Percentiles rank a stretch among this genome's conserved stretches.
Conservation (phyloP, 441 rosid species). For the Corymbia citriodora region DNA sequence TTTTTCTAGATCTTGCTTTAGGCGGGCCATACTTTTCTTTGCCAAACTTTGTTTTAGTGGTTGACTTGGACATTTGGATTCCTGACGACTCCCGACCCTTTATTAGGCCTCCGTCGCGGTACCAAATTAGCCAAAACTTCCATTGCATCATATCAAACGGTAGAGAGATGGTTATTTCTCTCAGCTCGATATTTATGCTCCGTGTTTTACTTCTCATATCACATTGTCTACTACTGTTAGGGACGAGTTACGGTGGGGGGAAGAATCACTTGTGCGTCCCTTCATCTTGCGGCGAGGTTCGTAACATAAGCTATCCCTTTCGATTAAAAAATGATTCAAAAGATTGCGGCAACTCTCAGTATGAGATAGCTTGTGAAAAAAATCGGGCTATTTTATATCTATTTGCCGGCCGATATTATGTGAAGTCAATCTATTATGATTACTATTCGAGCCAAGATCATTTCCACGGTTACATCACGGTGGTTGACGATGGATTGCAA, state of each 20-base stretch:
- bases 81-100: not conserved
- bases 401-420: rapidly evolving
- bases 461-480: conserved; percentile 3
- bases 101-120: not conserved
- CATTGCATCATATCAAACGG: not conserved
- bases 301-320: not conserved
- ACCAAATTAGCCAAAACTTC: not conserved
- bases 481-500: not conserved
- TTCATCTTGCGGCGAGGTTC: not conserved
- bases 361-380: not conserved
- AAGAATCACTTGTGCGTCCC: rapidly evolving
- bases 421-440: not conserved
- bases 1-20: too few species aligned
- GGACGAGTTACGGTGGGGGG: rapidly evolving
- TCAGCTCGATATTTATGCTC: not conserved
- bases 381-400: not conserved
- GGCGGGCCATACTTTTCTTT: too few species aligned
- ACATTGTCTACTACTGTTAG: not conserved
- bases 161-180: not conserved
- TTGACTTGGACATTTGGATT: not conserved
- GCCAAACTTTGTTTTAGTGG: not conserved
- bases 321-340: not conserved
- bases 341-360: rapidly evolving
- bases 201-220: not conserved
- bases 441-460: too few species aligned